These are phyloP conservation scores for Trichoderma lentiforme DNA, from an alignment of 2,329 filamentous ascomycete species.

Conservation along the genomic window DNA sequence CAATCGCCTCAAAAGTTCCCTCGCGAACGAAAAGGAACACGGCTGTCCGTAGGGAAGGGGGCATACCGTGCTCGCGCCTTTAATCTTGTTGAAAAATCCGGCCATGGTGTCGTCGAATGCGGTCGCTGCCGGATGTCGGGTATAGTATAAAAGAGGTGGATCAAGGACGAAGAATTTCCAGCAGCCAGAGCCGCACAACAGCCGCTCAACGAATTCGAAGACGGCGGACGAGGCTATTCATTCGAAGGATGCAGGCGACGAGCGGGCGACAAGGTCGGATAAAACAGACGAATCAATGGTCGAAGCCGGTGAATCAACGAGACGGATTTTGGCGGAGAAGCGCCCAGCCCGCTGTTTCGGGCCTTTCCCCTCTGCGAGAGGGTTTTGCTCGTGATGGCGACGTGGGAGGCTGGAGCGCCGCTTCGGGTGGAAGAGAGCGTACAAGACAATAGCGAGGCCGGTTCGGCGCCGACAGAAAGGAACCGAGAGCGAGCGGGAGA, in stretches of 20 bases:
- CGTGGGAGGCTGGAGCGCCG: conserved; percentile 13
- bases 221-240: conserved; percentile 26
- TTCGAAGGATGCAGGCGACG: conserved; percentile 23
- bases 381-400: not conserved
- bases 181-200: conserved; percentile 36
- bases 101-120: conserved; percentile 43
- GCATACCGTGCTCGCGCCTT: conserved; percentile 54
- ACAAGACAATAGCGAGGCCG: not conserved
- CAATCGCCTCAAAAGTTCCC: not conserved
- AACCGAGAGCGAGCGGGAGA: not conserved
- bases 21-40: not conserved
- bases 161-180: conserved; percentile 24
- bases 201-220: conserved; percentile 31
- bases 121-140: not conserved
- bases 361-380: not conserved
- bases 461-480: not conserved
- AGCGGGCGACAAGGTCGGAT: not conserved
- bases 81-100: conserved; percentile 58
- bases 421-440: conserved; percentile 2
- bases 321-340: not conserved
- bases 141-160: not conserved
- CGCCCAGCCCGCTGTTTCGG: not conserved
- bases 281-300: not conserved
- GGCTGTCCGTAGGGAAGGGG: not conserved
- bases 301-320: not conserved